A percentile compares a stretch with the other conserved stretches of the same genome.
phyloP scores from a whole-genome alignment of 2,329 filamentous ascomycete genomes.

The Calcarisporium arbuscula region DNA sequence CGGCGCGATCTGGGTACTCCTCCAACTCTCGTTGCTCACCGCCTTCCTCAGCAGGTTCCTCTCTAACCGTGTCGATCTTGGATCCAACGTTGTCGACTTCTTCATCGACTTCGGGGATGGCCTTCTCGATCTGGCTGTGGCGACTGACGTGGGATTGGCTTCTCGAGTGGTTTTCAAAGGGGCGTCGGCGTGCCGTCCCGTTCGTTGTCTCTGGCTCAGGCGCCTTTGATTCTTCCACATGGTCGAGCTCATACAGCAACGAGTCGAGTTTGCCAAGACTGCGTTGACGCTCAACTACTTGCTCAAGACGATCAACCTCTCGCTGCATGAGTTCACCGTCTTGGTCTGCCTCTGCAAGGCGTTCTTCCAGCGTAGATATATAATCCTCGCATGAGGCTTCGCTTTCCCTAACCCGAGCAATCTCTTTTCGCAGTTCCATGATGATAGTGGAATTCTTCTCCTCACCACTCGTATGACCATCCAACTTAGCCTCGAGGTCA shows the following conservation, averaged over 20 bases:
- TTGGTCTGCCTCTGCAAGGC: slow-evolving; percentile 90
- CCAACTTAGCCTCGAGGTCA: slow-evolving; percentile 83
- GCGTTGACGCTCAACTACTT: slow-evolving; percentile 90
- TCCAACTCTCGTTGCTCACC: slow-evolving; percentile 4
- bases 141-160: slow-evolving; percentile 49
- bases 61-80: slow-evolving; percentile 27
- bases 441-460: slow-evolving; percentile 87
- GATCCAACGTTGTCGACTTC: slow-evolving; percentile 25
- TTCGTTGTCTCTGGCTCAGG: slow-evolving; percentile 26
- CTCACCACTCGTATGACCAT: slow-evolving; percentile 84
- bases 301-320: slow-evolving; percentile 88
- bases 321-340: slow-evolving; percentile 96
- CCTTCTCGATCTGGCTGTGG: slow-evolving; percentile 46
- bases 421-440: slow-evolving; percentile 82
- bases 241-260: slow-evolving; percentile 82
- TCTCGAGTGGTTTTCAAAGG: slow-evolving; percentile 44
- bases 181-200: slow-evolving; percentile 35
- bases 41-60: slow-evolving; percentile 11
- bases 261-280: slow-evolving; percentile 93
- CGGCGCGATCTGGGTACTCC: slow-evolving; percentile 10
- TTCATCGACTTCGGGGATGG: slow-evolving; percentile 48
- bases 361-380: slow-evolving; percentile 92
- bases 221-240: slow-evolving; percentile 55
- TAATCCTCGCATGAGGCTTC: slow-evolving; percentile 91
- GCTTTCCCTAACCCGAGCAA: slow-evolving; percentile 80